These are phyloP conservation scores for Boletales sp. DNA, from an alignment of 768 basidiomycete species.

Conservation along the genomic window DNA sequence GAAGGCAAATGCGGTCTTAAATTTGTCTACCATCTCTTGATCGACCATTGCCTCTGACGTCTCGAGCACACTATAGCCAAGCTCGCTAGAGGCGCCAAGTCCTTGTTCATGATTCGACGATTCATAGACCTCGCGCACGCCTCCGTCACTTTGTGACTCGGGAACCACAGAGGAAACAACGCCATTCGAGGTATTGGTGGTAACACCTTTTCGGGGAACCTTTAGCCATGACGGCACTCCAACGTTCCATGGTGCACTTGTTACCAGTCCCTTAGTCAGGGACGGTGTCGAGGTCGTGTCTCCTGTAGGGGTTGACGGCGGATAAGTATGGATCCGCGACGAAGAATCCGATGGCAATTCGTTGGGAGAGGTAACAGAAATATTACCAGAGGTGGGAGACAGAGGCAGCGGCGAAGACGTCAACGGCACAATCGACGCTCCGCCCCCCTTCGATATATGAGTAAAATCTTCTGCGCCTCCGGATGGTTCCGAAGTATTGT, in stretches of 20 bases:
- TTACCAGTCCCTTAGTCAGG: slow-evolving; percentile 42
- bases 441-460: slow-evolving; percentile 56
- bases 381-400: slow-evolving; percentile 12
- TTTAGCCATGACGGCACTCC: slow-evolving; percentile 74
- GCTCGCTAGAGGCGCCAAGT: slow-evolving; percentile 44
- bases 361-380: slow-evolving; percentile 4
- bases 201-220: slow-evolving; percentile 38
- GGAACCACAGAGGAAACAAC: slow-evolving; percentile 17
- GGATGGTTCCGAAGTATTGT: slow-evolving; percentile 30
- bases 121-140: slow-evolving; percentile 57
- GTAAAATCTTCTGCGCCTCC: slow-evolving; percentile 62
- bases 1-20: slow-evolving; percentile 78
- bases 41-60: slow-evolving; percentile 62
- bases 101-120: slow-evolving; percentile 16
- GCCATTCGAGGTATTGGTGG: slow-evolving; percentile 32
- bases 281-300: slow-evolving; percentile 36
- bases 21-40: slow-evolving; percentile 66
- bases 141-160: slow-evolving; percentile 27
- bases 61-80: slow-evolving; percentile 82
- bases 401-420: slow-evolving; percentile 37
- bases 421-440: slow-evolving; percentile 58
- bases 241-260: slow-evolving; percentile 49
- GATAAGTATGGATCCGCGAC: slow-evolving; percentile 68
- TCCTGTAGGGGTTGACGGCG: slow-evolving; percentile 60
- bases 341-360: slow-evolving; percentile 24